A percentile compares a stretch with the other conserved stretches of the same genome.
Conservation (phyloP, 805 yeast genomes). For the Suhomyces kilbournensis region DNA sequence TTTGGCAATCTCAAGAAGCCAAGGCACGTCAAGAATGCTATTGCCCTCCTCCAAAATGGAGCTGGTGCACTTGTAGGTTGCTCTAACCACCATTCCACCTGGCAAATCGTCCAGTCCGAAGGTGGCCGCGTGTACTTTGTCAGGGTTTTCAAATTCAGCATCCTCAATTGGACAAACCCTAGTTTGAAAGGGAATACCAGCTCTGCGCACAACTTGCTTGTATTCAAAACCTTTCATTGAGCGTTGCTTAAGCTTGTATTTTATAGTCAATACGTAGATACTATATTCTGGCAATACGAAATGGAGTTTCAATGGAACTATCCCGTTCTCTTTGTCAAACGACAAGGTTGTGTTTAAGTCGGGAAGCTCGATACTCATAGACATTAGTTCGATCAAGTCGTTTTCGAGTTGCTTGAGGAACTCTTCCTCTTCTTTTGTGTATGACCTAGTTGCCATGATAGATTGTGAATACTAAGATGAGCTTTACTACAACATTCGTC, state of each 20-base stretch:
- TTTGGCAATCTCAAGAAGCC: constrained; percentile 20
- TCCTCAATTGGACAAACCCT: constrained; percentile 19
- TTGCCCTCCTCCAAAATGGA: constrained; percentile 19
- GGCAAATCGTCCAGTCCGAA: constrained; percentile 29
- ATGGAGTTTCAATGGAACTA: constrained; percentile 22
- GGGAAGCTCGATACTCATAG: constrained; percentile 24
- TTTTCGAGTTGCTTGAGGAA: constrained; percentile 15
- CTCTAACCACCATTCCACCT: constrained; percentile 28
- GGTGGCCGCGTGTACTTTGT: constrained; percentile 15
- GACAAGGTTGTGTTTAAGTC: constrained; percentile 22
- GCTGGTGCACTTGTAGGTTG: constrained; percentile 22
- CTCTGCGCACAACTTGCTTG: constrained; percentile 27
- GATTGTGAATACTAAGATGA: background rate
- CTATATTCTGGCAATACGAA: constrained; percentile 24
- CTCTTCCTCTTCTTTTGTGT: constrained; percentile 8
- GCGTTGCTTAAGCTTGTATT: constrained; percentile 19
- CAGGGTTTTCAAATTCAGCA: constrained; percentile 14
- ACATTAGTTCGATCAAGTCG: constrained; percentile 23
- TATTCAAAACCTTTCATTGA: constrained; percentile 21
- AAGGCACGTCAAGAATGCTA: constrained; percentile 12
- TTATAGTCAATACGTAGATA: constrained; percentile 22
- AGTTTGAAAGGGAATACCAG: constrained; percentile 22
- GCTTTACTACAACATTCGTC: background rate
- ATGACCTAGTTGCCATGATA: background rate
- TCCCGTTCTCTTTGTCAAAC: constrained; percentile 23